phyloP scores from a whole-genome alignment of 495 filamentous ascomycete species.

The Hyaloscypha variabilis region DNA sequence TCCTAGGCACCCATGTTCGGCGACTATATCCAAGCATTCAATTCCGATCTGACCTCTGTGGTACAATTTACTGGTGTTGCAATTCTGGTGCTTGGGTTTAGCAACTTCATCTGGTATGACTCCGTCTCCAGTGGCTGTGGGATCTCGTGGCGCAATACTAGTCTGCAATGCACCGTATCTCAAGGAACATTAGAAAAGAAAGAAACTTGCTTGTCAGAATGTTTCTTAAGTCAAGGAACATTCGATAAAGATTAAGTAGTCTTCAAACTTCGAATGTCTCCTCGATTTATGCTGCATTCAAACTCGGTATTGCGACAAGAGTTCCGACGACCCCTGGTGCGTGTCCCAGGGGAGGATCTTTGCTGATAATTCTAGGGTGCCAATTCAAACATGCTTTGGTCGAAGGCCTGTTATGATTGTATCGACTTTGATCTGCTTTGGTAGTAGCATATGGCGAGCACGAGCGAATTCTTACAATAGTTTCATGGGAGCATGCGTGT shows the following conservation, averaged over 20 bases:
- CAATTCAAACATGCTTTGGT: constrained; percentile 60
- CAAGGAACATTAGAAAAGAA: too few relatives aligned
- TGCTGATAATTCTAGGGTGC: constrained; percentile 41
- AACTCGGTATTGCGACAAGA: too few relatives aligned
- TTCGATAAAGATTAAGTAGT: too few relatives aligned
- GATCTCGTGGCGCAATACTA: too few relatives aligned
- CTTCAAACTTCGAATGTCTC: too few relatives aligned
- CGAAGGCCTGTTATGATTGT: constrained; percentile 59
- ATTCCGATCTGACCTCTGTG: constrained; percentile 20
- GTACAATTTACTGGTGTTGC: constrained; percentile 49
- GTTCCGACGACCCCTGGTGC: too few relatives aligned
- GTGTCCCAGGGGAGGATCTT: neutral
- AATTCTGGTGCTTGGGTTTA: constrained; percentile 65
- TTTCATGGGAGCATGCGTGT: constrained; percentile 65
- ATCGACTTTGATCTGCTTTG: constrained; percentile 58
- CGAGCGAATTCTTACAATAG: constrained; percentile 55
- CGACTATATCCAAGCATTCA: constrained; percentile 31
- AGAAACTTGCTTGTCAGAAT: too few relatives aligned
- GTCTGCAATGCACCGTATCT: too few relatives aligned
- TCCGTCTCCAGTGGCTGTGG: too few relatives aligned
- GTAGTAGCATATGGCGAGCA: constrained; percentile 62
- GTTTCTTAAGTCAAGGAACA: too few relatives aligned
- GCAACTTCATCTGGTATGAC: constrained; percentile 63
- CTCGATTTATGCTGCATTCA: too few relatives aligned
- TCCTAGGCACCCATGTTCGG: constrained; percentile 29